These are phyloP conservation scores for Phytopythium kandeliae DNA, from an alignment of 352 stramenopile species.

Conservation along the genomic window DNA sequence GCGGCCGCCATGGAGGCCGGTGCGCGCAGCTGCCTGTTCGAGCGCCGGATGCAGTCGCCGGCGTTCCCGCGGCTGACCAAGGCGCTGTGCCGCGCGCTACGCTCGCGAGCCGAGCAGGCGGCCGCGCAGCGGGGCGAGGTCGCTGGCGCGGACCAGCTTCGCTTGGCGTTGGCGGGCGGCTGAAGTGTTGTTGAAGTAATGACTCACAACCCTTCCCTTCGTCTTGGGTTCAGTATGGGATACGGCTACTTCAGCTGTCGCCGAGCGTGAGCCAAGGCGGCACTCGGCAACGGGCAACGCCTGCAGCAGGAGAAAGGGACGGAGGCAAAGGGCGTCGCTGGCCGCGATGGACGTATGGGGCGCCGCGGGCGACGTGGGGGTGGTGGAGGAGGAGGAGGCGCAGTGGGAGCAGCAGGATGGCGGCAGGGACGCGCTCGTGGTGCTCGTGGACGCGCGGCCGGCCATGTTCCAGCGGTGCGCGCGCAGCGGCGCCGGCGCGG, in stretches of 20 bases:
- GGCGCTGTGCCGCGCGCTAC: constrained; percentile 30
- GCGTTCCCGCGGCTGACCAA: constrained; percentile 47
- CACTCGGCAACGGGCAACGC: no score
- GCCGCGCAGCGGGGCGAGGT: neutral
- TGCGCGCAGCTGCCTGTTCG: constrained; percentile 25
- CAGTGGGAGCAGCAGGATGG: constrained; percentile 49
- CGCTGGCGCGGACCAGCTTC: neutral
- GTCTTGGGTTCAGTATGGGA: neutral
- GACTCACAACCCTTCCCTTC: neutral
- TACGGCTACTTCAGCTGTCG: no score
- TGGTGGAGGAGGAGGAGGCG: constrained; percentile 36
- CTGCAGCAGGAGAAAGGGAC: no score
- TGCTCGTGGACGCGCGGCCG: constrained; percentile 68
- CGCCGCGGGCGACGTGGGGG: constrained; percentile 8
- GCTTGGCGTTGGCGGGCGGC: no score
- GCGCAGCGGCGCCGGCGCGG: constrained; percentile 9
- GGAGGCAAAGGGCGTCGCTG: no score
- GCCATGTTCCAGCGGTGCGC: constrained; percentile 50
- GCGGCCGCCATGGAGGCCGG: constrained; percentile 16
- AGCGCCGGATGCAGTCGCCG: constrained; percentile 38
- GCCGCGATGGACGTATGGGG: constrained; percentile 47
- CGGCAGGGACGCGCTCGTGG: constrained; percentile 72
- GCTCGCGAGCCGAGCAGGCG: constrained; percentile 4
- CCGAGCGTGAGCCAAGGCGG: no score
- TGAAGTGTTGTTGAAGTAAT: no score